Evolutionary conservation across 306 rosid genomes (phyloP).

Genomic region (Luffa acutangula): DNA sequence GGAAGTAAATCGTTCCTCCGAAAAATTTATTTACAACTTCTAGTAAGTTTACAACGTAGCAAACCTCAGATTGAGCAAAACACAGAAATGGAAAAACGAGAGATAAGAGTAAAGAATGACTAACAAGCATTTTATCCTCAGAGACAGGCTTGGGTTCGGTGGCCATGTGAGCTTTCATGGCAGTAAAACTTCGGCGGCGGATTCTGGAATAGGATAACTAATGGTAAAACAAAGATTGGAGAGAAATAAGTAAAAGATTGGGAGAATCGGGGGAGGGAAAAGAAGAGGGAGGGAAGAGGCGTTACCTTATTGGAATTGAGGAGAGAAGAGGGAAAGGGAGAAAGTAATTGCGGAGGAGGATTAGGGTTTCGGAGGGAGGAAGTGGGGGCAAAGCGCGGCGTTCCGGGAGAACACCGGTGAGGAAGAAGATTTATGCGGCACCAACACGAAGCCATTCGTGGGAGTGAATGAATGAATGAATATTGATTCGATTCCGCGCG

Average conservation of each 20-base stretch:
- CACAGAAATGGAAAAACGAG: not conserved
- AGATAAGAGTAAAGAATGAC: slow-evolving; percentile 12
- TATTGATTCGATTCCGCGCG: not conserved
- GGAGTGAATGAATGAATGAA: not conserved
- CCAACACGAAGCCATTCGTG: slow-evolving; percentile 15
- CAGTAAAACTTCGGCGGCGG: slow-evolving; percentile 25
- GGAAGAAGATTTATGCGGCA: slow-evolving; percentile 18
- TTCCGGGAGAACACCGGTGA: slow-evolving; percentile 24
- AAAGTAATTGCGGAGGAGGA: not conserved
- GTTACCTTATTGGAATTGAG: slow-evolving; percentile 15
- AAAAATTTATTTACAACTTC: not conserved
- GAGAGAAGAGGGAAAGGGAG: not conserved
- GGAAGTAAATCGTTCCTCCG: not conserved
- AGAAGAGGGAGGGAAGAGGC: not conserved
- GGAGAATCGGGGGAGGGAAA: not conserved
- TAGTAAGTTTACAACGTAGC: not conserved
- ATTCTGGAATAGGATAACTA: slow-evolving; percentile 35
- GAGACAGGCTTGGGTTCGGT: slow-evolving; percentile 51
- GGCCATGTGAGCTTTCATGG: slow-evolving; percentile 42
- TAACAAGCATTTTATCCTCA: slow-evolving; percentile 74
- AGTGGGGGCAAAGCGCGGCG: slow-evolving; percentile 18
- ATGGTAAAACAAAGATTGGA: not conserved
- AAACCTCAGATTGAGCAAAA: not conserved
- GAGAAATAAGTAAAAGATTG: not conserved
- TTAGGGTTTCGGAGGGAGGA: slow-evolving; percentile 19